Conservation (phyloP, 306 rosid genomes). For the Cucurbita argyrosperma region DNA sequence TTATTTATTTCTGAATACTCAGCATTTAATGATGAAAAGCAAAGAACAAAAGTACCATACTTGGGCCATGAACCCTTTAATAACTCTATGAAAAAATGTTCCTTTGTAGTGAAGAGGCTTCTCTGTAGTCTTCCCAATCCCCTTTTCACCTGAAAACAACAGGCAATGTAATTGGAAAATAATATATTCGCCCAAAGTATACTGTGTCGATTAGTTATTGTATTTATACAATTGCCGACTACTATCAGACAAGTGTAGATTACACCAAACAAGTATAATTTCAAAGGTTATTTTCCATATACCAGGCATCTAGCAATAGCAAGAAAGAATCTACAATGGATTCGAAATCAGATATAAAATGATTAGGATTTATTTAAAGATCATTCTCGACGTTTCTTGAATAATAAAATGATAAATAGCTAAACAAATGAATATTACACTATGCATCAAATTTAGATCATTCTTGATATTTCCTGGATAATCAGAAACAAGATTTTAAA, state of each 20-base stretch:
- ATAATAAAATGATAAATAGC: too few relatives aligned
- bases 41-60: conserved; percentile 32
- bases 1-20: not conserved
- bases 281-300: not conserved
- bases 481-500: not conserved
- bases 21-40: not conserved
- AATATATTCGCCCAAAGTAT: not conserved
- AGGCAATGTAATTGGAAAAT: not conserved
- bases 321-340: not conserved
- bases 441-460: not conserved
- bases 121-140: conserved; percentile 65
- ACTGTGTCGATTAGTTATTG: not conserved
- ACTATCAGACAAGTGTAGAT: not conserved
- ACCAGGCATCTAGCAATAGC: not conserved
- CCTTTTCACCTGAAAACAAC: conserved; percentile 64
- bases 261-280: not conserved
- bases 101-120: conserved; percentile 86
- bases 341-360: not conserved
- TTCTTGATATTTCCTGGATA: not conserved
- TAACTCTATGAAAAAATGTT: conserved; percentile 68
- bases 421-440: too few relatives aligned
- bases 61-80: conserved; percentile 95
- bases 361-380: not conserved
- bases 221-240: not conserved
- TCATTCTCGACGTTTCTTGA: too few relatives aligned